Conservation (phyloP, 768 basidiomycete species). For the Lactarius hengduanensis region DNA sequence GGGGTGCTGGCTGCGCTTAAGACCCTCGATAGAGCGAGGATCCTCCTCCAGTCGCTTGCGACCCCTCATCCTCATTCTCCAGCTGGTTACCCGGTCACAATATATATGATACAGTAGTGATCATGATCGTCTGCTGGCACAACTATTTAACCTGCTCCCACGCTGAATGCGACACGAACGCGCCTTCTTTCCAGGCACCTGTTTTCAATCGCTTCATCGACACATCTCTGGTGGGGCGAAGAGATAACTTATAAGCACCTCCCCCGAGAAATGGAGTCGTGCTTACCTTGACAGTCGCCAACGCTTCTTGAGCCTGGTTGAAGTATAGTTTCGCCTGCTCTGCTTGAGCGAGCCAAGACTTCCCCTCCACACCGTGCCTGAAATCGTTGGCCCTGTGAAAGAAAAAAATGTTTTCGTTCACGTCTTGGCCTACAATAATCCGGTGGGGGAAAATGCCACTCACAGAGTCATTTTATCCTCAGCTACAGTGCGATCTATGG, state of each 20-base stretch:
- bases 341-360: not conserved
- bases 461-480: slow-evolving; percentile 10
- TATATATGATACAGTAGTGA: no score
- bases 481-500: not conserved
- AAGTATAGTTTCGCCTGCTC: slow-evolving; percentile 11
- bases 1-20: no score
- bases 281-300: slow-evolving; percentile 12
- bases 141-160: not conserved
- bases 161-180: not conserved
- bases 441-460: not conserved
- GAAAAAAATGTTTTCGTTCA: no score
- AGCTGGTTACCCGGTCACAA: no score
- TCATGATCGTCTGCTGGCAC: not conserved
- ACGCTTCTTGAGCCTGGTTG: slow-evolving; percentile 2
- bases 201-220: not conserved
- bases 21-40: no score
- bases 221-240: not conserved
- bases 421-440: not conserved
- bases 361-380: slow-evolving; percentile 1
- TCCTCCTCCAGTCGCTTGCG: no score
- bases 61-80: no score
- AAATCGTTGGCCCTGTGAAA: slow-evolving; percentile 4
- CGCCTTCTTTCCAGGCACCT: slow-evolving; percentile 1
- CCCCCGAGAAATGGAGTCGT: not conserved
- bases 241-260: not conserved